Base-by-base conservation (phyloP, 2,329 filamentous ascomycete species). In the Monosporascus cannonballus region DNA sequence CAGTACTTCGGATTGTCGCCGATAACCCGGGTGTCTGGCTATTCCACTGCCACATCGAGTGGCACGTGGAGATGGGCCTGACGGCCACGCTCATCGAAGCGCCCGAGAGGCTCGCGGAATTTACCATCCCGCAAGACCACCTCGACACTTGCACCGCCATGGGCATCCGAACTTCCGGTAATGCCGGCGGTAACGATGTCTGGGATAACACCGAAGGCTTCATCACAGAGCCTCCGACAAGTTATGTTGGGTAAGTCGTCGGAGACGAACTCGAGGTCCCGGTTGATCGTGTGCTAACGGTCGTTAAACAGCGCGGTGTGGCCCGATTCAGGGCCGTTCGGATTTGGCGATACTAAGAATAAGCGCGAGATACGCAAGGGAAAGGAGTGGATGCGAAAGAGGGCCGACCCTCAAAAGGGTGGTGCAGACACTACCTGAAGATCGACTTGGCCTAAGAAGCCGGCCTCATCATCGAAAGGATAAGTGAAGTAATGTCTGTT, bases 1-100 rank as follows among this genome's bases (percentile, higher is more conserved):
- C 74, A 24, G 74, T 81, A 17, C 63, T 83, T 30, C 77, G 78
- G 20, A 80, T 81, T 67, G 63, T 67, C 54, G 73, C 76, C 2
- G 69, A 74, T 48, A 81, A 81, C 61, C 78, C 79, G 0, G 80
- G 79, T 20, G 71, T 78, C 27, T 82, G 76, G 68, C 64, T 81
- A 37, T 75, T 82, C 67, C 79, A 83, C 64, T 83, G 79, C 67
- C 79, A 83, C 64, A 79, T 83, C 50, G 78, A 81, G 59, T 83
- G 78, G 81, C 83, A 86, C 61, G 76, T 84, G 20, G 74, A 75
- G 62, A 79, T 80, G 70, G 83, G 81, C 30, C 70, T 86, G 18
- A 76, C 72, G 0, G 76, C 76, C 25, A 77, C 76, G 15, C 68
- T 84, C 30, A 72, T 84, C 57, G 80, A 83, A 67, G 78, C 74